A percentile compares a stretch with the other conserved stretches of the same genome.
Evolutionary conservation across 768 basidiomycete species (phyloP).

Genomic region (Tricholoma furcatifolium): DNA sequence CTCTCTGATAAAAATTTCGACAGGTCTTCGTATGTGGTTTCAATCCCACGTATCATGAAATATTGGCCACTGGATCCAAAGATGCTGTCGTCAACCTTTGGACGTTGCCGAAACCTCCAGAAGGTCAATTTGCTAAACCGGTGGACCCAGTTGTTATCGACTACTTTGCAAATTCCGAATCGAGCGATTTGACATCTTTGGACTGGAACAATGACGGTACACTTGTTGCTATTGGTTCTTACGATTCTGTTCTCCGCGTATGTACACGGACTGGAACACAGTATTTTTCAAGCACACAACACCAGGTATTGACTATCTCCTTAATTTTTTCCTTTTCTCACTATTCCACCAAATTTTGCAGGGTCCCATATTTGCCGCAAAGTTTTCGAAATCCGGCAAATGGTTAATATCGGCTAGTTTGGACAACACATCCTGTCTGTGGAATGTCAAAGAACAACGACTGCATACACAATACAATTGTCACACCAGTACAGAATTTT

Average conservation of each 20-base stretch:
- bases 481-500: slow-evolving; percentile 54
- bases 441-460: slow-evolving; percentile 66
- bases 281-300: slow-evolving; percentile 62
- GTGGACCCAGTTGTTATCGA: slow-evolving; percentile 43
- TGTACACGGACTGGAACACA: slow-evolving; percentile 58
- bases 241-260: slow-evolving; percentile 70
- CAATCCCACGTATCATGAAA: slow-evolving; percentile 59
- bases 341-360: slow-evolving; percentile 40
- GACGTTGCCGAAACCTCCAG: slow-evolving; percentile 52
- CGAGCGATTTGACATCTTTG: slow-evolving; percentile 70
- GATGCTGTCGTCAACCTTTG: slow-evolving; percentile 76
- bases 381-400: slow-evolving; percentile 71
- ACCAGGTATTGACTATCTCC: slow-evolving; percentile 50
- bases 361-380: slow-evolving; percentile 79
- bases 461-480: slow-evolving; percentile 61
- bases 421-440: slow-evolving; percentile 75
- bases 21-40: slow-evolving; percentile 83
- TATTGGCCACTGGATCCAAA: slow-evolving; percentile 79
- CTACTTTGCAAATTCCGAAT: slow-evolving; percentile 43
- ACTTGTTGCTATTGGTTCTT: slow-evolving; percentile 75
- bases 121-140: slow-evolving; percentile 27
- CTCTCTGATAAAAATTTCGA: not conserved
- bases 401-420: slow-evolving; percentile 78
- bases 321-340: slow-evolving; percentile 16
- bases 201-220: slow-evolving; percentile 78